Evolutionary conservation across 2,329 filamentous ascomycete genomes (phyloP).

Genomic region (Metarhizium robertsii): DNA sequence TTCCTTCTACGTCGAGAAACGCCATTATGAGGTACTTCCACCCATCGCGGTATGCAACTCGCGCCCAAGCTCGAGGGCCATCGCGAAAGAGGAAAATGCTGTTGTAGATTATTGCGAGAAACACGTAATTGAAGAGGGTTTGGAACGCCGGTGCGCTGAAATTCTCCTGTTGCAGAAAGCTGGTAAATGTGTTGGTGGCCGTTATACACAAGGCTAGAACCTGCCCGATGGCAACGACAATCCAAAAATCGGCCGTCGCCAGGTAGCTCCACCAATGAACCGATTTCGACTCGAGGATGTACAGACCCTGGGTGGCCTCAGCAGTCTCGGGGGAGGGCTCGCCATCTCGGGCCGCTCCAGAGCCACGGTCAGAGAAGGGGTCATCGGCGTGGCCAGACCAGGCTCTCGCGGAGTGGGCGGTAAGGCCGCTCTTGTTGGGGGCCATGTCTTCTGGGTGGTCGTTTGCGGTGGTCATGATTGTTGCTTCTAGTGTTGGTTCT

Average conservation of each 20-base stretch:
- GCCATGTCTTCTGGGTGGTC: neutral
- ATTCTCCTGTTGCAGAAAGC: slow-evolving; percentile 54
- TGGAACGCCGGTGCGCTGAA: slow-evolving; percentile 92
- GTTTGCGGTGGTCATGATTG: neutral
- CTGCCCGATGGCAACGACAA: slow-evolving; percentile 73
- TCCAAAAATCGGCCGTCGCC: slow-evolving; percentile 77
- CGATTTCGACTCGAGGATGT: slow-evolving; percentile 43
- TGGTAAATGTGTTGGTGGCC: slow-evolving; percentile 82
- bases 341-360: slow-evolving; percentile 3
- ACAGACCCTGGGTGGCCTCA: slow-evolving; percentile 40
- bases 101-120: slow-evolving; percentile 76
- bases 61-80: slow-evolving; percentile 61
- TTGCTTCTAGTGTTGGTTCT: neutral
- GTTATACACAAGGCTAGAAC: slow-evolving; percentile 84
- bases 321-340: slow-evolving; percentile 15
- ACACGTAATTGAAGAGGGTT: slow-evolving; percentile 86
- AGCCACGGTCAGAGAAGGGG: slow-evolving; percentile 5
- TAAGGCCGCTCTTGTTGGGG: slow-evolving; percentile 12
- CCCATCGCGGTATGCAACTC: slow-evolving; percentile 58
- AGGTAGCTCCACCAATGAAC: slow-evolving; percentile 65
- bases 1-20: slow-evolving; percentile 91
- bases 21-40: slow-evolving; percentile 93
- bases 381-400: slow-evolving; percentile 9
- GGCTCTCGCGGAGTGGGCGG: neutral
- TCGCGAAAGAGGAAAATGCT: slow-evolving; percentile 70